Evolutionary conservation across 129 eudicot species (phyloP), one percentile per base, ranked within the genome.

Genomic region (Escallonia rubra): DNA sequence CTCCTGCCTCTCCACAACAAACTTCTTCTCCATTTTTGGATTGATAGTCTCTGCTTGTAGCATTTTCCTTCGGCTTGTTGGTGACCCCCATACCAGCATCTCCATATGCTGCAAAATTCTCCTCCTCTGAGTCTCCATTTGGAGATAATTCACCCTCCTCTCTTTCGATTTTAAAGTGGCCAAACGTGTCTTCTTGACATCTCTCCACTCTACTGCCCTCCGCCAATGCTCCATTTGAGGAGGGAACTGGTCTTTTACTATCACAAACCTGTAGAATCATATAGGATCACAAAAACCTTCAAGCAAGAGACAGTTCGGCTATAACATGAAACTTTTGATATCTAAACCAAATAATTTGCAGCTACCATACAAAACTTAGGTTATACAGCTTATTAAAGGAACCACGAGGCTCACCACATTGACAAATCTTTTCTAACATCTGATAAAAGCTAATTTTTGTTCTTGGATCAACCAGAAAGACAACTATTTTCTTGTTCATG

Each of bases 131-230:
- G 77, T 80, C 87, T 52, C 83, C 79, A 57, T 72, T 82, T 40
- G 96, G 91, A 65, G 98, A 86, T 71, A 92, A 76, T 78, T 92
- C 94, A 45, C 95, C 98, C 65, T 92, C 98, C 71, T 92, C 98
- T 72, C 84, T 75, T 65, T 82, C 88, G 55, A 64, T 57, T 69
- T 78, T 78, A 16, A 43, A 9, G 59, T 68, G 74, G 14, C 63
- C 81, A 46, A 54, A 76, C 72, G 85, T 65, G 73, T 72, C 85
- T 64, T 66, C 79, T 67, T 54, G 70, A 43, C 56, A 61, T 72
- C 67, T 72, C 61, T 62, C 77, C 54, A 40, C 60, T 61, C 60
- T 78, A 43, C 10, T 59, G 39, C 69, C 74, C 57, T 79, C 80
- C 42, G 77, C 48, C 41, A 46, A 54, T 41, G 45, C 71, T 39